Percentiles rank a stretch among this genome's conserved stretches.
These are phyloP conservation scores for Phytophthora vignae DNA, from an alignment of 352 stramenopile species.

Conservation along the genomic window DNA sequence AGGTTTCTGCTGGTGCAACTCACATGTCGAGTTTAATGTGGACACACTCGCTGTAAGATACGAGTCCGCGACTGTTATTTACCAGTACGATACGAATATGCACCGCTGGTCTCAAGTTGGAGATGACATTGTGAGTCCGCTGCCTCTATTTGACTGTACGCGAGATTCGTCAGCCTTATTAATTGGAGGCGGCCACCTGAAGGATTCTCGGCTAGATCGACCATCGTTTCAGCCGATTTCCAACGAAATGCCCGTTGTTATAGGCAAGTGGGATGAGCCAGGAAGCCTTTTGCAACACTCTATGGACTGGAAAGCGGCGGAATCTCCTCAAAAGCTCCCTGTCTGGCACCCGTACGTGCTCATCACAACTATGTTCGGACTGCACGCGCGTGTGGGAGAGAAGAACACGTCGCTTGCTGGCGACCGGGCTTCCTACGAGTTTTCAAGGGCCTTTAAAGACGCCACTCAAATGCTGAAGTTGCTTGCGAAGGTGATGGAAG, in stretches of 20 bases:
- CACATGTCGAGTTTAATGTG: conserved; percentile 88
- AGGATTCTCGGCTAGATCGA: conserved; percentile 21
- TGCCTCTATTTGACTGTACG: conserved; percentile 83
- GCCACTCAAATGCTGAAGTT: conserved; percentile 88
- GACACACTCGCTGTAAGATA: conserved; percentile 83
- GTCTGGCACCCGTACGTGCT: conserved; percentile 89
- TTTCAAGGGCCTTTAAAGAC: conserved; percentile 79
- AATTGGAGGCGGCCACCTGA: conserved; percentile 65
- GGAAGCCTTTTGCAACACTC: conserved; percentile 69
- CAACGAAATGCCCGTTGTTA: conserved; percentile 82
- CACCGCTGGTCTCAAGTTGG: conserved; percentile 71
- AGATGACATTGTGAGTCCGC: conserved; percentile 60
- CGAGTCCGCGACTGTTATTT: conserved; percentile 71
- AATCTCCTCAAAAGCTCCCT: conserved; percentile 77
- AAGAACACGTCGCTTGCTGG: conserved; percentile 80
- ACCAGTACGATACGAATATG: conserved; percentile 76
- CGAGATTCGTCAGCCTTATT: conserved; percentile 83
- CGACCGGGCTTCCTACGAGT: conserved; percentile 67
- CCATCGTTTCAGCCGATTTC: conserved; percentile 36
- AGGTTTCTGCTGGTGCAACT: conserved; percentile 83
- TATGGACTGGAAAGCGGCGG: conserved; percentile 83
- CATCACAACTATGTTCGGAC: conserved; percentile 85
- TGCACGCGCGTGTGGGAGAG: conserved; percentile 83
- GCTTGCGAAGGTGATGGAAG: conserved; percentile 71
- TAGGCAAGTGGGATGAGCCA: conserved; percentile 87